Evolutionary conservation across 176 grass and related monocot species (phyloP).

Genomic region (Carex littledalei): DNA sequence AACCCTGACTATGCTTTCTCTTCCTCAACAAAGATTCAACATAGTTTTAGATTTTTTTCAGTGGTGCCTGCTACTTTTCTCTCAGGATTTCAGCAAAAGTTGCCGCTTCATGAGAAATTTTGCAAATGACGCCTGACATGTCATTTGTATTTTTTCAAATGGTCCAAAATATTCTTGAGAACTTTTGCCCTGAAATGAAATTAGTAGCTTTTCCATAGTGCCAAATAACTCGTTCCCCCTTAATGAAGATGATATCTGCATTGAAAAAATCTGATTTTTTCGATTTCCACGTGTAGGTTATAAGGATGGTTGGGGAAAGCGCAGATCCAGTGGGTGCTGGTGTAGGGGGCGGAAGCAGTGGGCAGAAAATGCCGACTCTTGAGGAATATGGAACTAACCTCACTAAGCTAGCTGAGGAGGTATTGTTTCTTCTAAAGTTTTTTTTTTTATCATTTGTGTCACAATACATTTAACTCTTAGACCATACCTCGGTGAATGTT

Average conservation of each 20-base stretch:
- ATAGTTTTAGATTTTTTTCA: not conserved
- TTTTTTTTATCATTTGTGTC: not conserved
- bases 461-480: not conserved
- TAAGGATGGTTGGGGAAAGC: conserved; percentile 98
- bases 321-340: conserved; percentile 87
- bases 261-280: not conserved
- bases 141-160: not conserved
- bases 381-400: conserved; percentile 99
- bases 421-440: conserved; percentile 21
- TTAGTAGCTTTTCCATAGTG: not conserved
- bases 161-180: not conserved
- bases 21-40: not conserved
- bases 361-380: conserved; percentile 95
- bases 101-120: not conserved
- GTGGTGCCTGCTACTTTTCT: not conserved
- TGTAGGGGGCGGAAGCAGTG: conserved; percentile 86
- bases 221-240: not conserved
- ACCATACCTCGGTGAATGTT: not conserved
- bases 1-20: not conserved
- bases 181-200: not conserved
- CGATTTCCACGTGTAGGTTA: conserved; percentile 49
- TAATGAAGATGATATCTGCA: not conserved
- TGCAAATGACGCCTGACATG: not conserved
- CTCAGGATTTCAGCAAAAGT: not conserved
- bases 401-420: conserved; percentile 96